Conservation (phyloP, 106 monocot species). For the Iris macrosiphon region DNA sequence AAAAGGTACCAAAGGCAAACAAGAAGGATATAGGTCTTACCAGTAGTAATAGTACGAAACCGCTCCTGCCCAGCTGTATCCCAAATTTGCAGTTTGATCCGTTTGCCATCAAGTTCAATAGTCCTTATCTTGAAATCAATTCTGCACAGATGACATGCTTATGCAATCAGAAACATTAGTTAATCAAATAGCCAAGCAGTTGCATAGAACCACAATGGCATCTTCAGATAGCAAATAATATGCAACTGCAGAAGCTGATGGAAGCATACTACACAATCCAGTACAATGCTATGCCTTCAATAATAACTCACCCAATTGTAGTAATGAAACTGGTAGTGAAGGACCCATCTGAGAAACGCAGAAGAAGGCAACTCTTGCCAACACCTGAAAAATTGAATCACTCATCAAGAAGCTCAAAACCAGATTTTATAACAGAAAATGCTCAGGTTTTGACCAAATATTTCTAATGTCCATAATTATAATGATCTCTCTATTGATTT, state of each 20-base stretch:
- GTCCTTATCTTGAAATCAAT: slow-evolving; percentile 83
- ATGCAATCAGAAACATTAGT: slow-evolving; percentile 2
- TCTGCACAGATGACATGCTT: slow-evolving; percentile 18
- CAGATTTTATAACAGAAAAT: no score
- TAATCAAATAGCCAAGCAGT: neutral
- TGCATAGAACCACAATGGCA: neutral
- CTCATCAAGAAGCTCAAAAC: neutral
- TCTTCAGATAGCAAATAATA: neutral
- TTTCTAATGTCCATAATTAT: no score
- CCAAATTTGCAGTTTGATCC: slow-evolving; percentile 75
- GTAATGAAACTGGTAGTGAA: slow-evolving; percentile 32
- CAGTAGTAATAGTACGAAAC: slow-evolving; percentile 66
- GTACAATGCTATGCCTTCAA: no score
- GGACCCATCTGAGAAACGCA: slow-evolving; percentile 27
- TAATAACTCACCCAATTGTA: slow-evolving; percentile 19
- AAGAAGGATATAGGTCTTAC: slow-evolving; percentile 5
- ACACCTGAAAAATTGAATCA: slow-evolving; percentile 12
- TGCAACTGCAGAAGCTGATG: neutral
- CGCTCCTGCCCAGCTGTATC: slow-evolving; percentile 79
- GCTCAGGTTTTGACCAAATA: no score
- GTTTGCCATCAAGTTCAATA: slow-evolving; percentile 68
- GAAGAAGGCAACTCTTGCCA: slow-evolving; percentile 27
- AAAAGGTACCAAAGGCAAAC: no score
- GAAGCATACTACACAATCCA: neutral
- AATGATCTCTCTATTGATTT: no score